Evolutionary conservation across 2,329 filamentous ascomycete genomes (phyloP).

Genomic region (Aspergillus sp.): DNA sequence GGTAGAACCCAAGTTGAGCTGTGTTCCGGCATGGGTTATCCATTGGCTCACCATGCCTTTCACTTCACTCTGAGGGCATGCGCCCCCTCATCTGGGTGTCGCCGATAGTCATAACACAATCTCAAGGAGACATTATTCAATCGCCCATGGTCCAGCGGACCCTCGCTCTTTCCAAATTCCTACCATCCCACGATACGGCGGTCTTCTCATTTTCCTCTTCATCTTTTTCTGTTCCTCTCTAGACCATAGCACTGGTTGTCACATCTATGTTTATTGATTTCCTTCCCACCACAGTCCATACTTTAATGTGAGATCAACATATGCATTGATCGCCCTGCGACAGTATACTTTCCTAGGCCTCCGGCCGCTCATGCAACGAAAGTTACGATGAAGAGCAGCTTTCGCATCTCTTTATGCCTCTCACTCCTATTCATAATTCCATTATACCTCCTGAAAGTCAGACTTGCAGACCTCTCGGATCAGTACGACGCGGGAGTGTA

Average conservation of each 20-base stretch:
- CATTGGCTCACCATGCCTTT: background rate
- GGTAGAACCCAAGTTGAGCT: background rate
- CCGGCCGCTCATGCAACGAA: background rate
- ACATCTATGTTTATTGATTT: background rate
- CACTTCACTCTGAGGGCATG: background rate
- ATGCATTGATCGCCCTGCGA: background rate
- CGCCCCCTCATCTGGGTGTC: background rate
- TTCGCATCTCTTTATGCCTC: conserved; percentile 34
- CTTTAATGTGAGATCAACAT: background rate
- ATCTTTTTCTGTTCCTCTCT: background rate
- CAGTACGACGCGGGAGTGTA: conserved; percentile 44
- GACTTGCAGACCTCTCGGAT: conserved; percentile 39
- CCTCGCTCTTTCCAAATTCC: background rate
- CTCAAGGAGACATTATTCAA: background rate
- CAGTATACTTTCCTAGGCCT: background rate
- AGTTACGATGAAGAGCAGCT: conserved; percentile 35
- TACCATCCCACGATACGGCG: background rate
- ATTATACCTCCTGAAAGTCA: conserved; percentile 36
- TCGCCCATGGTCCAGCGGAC: background rate
- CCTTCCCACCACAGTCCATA: background rate
- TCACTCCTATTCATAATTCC: conserved; percentile 31
- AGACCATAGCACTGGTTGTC: background rate
- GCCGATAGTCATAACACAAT: background rate
- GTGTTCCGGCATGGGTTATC: background rate
- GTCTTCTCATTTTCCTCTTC: background rate